Evolutionary conservation across 1,284 basidiomycete genomes (phyloP).

Genomic region (Marasmius oreades): DNA sequence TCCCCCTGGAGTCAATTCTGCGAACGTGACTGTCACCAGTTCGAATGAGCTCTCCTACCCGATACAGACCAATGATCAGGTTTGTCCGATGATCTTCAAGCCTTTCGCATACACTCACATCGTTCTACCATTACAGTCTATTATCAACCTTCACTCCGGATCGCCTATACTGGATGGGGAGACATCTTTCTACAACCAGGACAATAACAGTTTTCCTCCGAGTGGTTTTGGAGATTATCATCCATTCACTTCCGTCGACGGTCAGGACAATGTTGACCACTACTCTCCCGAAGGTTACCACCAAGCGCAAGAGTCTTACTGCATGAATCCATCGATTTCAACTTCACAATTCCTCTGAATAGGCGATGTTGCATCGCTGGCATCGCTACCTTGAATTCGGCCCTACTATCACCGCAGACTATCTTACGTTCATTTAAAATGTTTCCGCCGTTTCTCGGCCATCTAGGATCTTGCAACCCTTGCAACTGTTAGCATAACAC

Average conservation of each 20-base stretch:
- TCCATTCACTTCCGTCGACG: not conserved
- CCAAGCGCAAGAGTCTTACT: not conserved
- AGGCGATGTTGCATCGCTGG: not conserved
- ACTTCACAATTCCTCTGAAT: not conserved
- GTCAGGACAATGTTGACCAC: not conserved
- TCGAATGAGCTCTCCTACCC: slow-evolving; percentile 47
- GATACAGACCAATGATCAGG: slow-evolving; percentile 35
- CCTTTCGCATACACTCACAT: not conserved
- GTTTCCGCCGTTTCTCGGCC: not conserved
- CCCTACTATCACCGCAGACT: not conserved
- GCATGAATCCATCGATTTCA: not conserved
- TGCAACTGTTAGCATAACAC: slow-evolving; percentile 2
- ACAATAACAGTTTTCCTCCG: not conserved
- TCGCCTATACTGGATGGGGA: slow-evolving; percentile 1
- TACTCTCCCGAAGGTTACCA: not conserved
- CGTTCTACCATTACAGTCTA: not conserved
- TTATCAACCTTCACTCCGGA: slow-evolving; percentile 1
- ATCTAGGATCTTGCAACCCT: not conserved
- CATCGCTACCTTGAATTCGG: not conserved
- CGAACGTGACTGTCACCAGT: slow-evolving; percentile 31
- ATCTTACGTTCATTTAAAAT: slow-evolving; percentile 1
- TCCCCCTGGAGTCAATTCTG: slow-evolving; percentile 29
- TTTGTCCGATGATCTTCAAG: slow-evolving; percentile 15
- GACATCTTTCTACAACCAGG: not conserved
- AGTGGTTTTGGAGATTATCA: not conserved